A percentile compares a stretch with the other conserved stretches of the same genome.
These are phyloP conservation scores for Dysphania ambrosioides DNA, from an alignment of 148 eudicot genomes.

Conservation along the genomic window DNA sequence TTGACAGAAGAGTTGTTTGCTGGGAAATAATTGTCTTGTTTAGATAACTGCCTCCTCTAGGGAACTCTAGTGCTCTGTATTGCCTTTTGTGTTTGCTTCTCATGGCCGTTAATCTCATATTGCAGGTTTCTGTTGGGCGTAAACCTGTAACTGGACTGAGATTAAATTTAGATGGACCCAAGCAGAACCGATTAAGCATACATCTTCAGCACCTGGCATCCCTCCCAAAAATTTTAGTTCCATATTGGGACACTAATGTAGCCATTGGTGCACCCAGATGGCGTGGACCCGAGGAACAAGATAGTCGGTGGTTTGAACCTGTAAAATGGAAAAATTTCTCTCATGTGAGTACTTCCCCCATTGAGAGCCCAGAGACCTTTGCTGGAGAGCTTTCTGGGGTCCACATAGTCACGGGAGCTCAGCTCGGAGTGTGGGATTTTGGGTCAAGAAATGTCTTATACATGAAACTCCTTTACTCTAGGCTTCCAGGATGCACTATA, in stretches of 20 bases:
- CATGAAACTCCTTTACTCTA: conserved; percentile 81
- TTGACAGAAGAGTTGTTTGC: not conserved
- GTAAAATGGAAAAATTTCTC: conserved; percentile 93
- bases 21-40: not conserved
- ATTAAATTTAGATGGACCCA: conserved; percentile 69
- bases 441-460: conserved; percentile 85
- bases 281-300: conserved; percentile 97
- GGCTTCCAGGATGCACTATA: conserved; percentile 77
- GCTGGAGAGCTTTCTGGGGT: conserved; percentile 63
- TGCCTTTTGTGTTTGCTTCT: not conserved
- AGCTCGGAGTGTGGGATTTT: conserved; percentile 95
- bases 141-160: conserved; percentile 89
- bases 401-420: conserved; percentile 84
- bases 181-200: conserved; percentile 72
- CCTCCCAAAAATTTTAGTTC: conserved; percentile 77
- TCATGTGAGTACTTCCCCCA: conserved; percentile 90
- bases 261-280: conserved; percentile 94
- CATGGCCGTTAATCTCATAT: not conserved
- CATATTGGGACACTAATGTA: conserved; percentile 74
- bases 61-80: not conserved
- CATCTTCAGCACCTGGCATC: conserved; percentile 70
- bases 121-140: conserved; percentile 91
- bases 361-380: conserved; percentile 73
- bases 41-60: not conserved
- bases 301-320: conserved; percentile 96